A percentile compares a stretch with the other conserved stretches of the same genome.
phyloP scores from a whole-genome alignment of 306 rosid genomes.

The Hippophae gyantsensis region DNA sequence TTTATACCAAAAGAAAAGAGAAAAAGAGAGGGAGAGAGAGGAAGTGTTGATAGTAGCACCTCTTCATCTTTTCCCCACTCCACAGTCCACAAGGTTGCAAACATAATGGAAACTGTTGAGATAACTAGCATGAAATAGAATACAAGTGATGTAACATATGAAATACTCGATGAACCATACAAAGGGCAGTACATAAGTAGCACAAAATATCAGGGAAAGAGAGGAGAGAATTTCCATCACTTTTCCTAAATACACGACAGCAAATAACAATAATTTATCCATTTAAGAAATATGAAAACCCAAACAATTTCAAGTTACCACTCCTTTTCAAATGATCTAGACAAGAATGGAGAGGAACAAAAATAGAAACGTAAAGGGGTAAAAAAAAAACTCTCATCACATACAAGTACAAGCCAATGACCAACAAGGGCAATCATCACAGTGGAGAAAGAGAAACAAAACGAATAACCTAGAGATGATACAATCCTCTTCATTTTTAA shows the following conservation, averaged over 20 bases:
- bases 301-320: neutral
- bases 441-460: neutral
- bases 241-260: slow-evolving; percentile 8
- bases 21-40: too few relatives aligned
- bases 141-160: too few relatives aligned
- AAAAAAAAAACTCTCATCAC: slow-evolving; percentile 22
- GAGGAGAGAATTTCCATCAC: slow-evolving; percentile 12
- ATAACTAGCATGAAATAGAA: too few relatives aligned
- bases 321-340: slow-evolving; percentile 22
- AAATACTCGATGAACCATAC: too few relatives aligned
- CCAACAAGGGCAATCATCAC: slow-evolving; percentile 15
- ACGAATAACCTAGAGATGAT: slow-evolving; percentile 24
- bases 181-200: too few relatives aligned
- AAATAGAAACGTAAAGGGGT: slow-evolving; percentile 4
- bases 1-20: too few relatives aligned
- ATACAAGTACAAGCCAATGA: slow-evolving; percentile 24
- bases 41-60: too few relatives aligned
- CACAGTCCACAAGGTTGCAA: too few relatives aligned
- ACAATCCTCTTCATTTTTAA: slow-evolving; percentile 58
- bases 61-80: too few relatives aligned
- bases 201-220: neutral
- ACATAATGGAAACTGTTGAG: too few relatives aligned
- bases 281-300: too few relatives aligned
- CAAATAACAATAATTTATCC: too few relatives aligned
- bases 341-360: slow-evolving; percentile 12